Evolutionary conservation across 1,284 basidiomycete species (phyloP), one percentile per base, ranked within the genome.

Genomic region (Ceratobasidium sp.): DNA sequence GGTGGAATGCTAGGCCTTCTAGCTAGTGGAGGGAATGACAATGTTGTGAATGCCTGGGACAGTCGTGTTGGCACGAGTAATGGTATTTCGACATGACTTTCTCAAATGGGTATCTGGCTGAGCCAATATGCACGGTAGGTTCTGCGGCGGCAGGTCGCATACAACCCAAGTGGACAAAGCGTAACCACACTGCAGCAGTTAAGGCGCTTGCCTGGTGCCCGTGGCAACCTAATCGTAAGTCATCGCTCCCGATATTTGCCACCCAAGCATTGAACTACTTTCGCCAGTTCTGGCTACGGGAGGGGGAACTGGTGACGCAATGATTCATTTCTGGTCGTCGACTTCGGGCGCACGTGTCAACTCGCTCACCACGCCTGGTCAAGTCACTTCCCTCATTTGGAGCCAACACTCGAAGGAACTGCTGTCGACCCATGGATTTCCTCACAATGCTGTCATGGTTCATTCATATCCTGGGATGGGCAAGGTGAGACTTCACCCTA

Each of bases 171-270:
- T 94, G 94, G 94, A 95, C 93, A 56, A 98, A 97, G 83, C 86
- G 93, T 56, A 97, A 95, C 81, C 96, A 98, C 82, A 94, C 92
- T 0, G 96, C 95, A 0, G 96, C 96, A 0, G 95, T 98, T 78
- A 98, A 98, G 87, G 96, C 96, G 0, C 85, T 99, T 58, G 94
- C 95, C 0, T 99, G 98, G 95, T 98, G 95, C 78, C 95, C 97
- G 0, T 98, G 97, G 96, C 94, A 97, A 83, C 89, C 92, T 0
- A 92, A 92, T 9, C 41, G 68, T 71, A 61, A 13, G 68, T 69
- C 4, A 43, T 24, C 39, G 2, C 19, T 48, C 8, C n/a, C 24
- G 48, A n/a, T 7, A 16, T 41, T n/a, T 56, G 27, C 49, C 51
- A 56, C 53, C 14, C 27, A 19, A 31, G 29, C 86, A 8, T 69